Evolutionary conservation across 2,329 filamentous ascomycete species (phyloP), one percentile per base, ranked within the genome.

Genomic region (Pseudogymnoascus sp.): DNA sequence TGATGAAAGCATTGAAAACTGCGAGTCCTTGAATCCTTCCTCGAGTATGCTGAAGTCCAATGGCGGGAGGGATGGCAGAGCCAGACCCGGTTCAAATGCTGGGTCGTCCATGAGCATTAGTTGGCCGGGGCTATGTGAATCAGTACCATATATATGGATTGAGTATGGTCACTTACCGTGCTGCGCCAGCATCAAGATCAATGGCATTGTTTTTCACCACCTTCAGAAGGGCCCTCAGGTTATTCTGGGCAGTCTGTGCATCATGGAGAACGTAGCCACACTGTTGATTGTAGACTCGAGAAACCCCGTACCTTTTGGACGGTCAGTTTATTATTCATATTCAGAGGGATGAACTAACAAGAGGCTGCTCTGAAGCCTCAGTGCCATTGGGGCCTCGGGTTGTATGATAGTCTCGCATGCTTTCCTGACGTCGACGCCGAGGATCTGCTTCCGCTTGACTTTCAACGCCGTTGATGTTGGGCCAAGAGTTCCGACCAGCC

Each of bases 401-500:
- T 90, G 82, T 38, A 90, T 84, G 72, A 99, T 96, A n/a, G 88
- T 95, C 67, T 88, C 82, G 75, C 93, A 97, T 64, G 95, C 93
- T 72, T 89, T 92, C 37, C 86, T 82, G 26, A 99, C 87, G 70
- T 97, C 83, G 68, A 99, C 95, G 15, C 91, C 86, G 64, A 93
- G 85, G 64, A 99, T 96, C 7, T 90, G 88, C 74, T 95, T 96
- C 59, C 89, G 86, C 7, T 88, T 90, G 69, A 99, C 80, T 70
- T 87, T 91, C 69, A 86, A 89, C 38, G 88, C 80, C 61, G 78
- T 83, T 0, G 87, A 89, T 67, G 86, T 90, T 4, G 85, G 82
- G 17, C 92, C 92, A 1, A 96, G 83, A 0, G 93, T 99, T 44
- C 95, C 95, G 44, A 96, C 88, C 44, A 97, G 86, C 93, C 93